Evolutionary conservation across 805 yeast species (phyloP).

Genomic region (Candida mattraensis): DNA sequence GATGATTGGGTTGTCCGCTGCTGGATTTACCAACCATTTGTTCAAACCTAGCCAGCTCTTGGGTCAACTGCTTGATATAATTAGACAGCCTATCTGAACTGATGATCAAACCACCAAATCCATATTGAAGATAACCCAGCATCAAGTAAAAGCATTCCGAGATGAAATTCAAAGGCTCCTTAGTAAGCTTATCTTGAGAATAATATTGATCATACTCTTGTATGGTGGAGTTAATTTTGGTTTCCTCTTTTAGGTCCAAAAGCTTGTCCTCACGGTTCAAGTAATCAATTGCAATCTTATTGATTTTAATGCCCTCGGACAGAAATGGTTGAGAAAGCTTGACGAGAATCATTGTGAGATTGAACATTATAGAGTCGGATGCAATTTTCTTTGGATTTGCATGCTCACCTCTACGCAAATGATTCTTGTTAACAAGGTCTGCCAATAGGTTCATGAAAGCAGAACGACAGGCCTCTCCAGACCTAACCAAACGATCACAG

Average conservation of each 20-base stretch:
- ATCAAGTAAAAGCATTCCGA: slow-evolving; percentile 85
- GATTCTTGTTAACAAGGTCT: slow-evolving; percentile 74
- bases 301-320: slow-evolving; percentile 61
- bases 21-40: slow-evolving; percentile 30
- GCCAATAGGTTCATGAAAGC: slow-evolving; percentile 70
- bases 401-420: slow-evolving; percentile 83
- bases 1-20: slow-evolving; percentile 23
- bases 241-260: slow-evolving; percentile 74
- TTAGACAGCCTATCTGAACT: slow-evolving; percentile 54
- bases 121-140: slow-evolving; percentile 80
- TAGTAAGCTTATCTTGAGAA: slow-evolving; percentile 32
- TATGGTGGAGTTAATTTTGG: slow-evolving; percentile 75
- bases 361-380: slow-evolving; percentile 79
- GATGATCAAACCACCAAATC: slow-evolving; percentile 75
- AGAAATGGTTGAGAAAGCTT: slow-evolving; percentile 82
- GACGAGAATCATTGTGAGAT: slow-evolving; percentile 65
- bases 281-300: slow-evolving; percentile 73
- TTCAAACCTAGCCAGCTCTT: slow-evolving; percentile 55
- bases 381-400: slow-evolving; percentile 66
- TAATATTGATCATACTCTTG: slow-evolving; percentile 65
- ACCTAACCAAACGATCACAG: slow-evolving; percentile 72
- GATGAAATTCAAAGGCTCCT: slow-evolving; percentile 64
- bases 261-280: slow-evolving; percentile 51
- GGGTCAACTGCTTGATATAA: slow-evolving; percentile 47
- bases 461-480: slow-evolving; percentile 62